Evolutionary conservation across 306 rosid genomes (phyloP).

Genomic region (Mucuna pruriens): DNA sequence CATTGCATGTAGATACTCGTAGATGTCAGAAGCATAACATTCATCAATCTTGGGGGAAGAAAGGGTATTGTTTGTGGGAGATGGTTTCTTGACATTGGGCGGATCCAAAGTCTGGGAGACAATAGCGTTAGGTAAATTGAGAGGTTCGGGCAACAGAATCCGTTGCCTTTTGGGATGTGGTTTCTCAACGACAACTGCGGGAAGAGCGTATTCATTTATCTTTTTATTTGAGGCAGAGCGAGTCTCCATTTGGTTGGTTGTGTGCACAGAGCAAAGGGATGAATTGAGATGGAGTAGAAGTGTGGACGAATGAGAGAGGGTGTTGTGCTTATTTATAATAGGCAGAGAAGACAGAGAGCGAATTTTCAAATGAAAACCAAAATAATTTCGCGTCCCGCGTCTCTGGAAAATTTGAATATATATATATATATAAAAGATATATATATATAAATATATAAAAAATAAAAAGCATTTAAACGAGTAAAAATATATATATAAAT

Average conservation of each 20-base stretch:
- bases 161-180: conserved; percentile 50
- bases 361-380: too few relatives aligned
- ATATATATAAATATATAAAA: too few relatives aligned
- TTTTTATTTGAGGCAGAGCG: conserved; percentile 38
- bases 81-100: conserved; percentile 6
- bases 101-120: neutral
- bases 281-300: too few relatives aligned
- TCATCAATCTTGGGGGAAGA: neutral
- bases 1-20: conserved; percentile 56
- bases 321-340: too few relatives aligned
- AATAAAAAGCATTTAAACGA: too few relatives aligned
- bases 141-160: conserved; percentile 61
- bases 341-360: too few relatives aligned
- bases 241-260: neutral
- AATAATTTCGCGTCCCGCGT: too few relatives aligned
- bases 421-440: too few relatives aligned
- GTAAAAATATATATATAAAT: too few relatives aligned
- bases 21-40: conserved; percentile 30
- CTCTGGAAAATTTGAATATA: too few relatives aligned
- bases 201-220: conserved; percentile 34
- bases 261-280: too few relatives aligned
- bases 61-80: neutral
- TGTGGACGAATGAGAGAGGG: too few relatives aligned
- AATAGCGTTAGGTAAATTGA: conserved; percentile 42
- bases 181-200: neutral